Conservation (phyloP, 2,329 filamentous ascomycete genomes). For the Zymoseptoria tritici region DNA sequence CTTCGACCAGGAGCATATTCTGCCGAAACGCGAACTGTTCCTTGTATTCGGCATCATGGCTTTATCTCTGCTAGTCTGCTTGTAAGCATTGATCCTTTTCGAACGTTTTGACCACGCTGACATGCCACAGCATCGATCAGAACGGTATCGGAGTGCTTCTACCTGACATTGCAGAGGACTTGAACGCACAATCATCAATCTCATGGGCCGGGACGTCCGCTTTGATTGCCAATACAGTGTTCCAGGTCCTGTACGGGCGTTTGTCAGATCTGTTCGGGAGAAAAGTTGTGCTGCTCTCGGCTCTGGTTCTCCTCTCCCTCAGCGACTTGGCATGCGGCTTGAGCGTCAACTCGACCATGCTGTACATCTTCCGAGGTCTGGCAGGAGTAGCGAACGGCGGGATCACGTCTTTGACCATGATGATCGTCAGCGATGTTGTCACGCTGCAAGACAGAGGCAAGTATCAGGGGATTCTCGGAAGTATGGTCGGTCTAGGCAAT, state of each 20-base stretch:
- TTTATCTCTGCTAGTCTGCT: slow-evolving; percentile 39
- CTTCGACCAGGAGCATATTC: slow-evolving; percentile 1
- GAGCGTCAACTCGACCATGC: slow-evolving; percentile 47
- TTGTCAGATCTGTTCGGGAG: slow-evolving; percentile 34
- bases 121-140: slow-evolving; percentile 42
- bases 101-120: not conserved
- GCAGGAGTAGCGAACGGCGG: slow-evolving; percentile 58
- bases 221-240: slow-evolving; percentile 53
- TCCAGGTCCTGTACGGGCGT: slow-evolving; percentile 57
- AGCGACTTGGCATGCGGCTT: slow-evolving; percentile 55
- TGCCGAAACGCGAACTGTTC: slow-evolving; percentile 35
- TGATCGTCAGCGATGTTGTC: slow-evolving; percentile 55
- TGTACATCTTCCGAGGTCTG: slow-evolving; percentile 55
- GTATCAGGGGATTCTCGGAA: slow-evolving; percentile 27
- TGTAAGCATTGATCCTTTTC: slow-evolving; percentile 21
- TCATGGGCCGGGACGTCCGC: slow-evolving; percentile 49
- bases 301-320: slow-evolving; percentile 46
- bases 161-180: slow-evolving; percentile 31
- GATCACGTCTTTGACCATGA: slow-evolving; percentile 52
- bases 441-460: slow-evolving; percentile 53
- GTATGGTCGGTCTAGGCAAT: slow-evolving; percentile 27
- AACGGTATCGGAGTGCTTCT: slow-evolving; percentile 45
- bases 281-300: slow-evolving; percentile 51
- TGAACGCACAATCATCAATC: slow-evolving; percentile 41
- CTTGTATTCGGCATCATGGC: slow-evolving; percentile 38